Conservation (phyloP, 2,329 filamentous ascomycete species). For the Xylariaceae sp. region DNA sequence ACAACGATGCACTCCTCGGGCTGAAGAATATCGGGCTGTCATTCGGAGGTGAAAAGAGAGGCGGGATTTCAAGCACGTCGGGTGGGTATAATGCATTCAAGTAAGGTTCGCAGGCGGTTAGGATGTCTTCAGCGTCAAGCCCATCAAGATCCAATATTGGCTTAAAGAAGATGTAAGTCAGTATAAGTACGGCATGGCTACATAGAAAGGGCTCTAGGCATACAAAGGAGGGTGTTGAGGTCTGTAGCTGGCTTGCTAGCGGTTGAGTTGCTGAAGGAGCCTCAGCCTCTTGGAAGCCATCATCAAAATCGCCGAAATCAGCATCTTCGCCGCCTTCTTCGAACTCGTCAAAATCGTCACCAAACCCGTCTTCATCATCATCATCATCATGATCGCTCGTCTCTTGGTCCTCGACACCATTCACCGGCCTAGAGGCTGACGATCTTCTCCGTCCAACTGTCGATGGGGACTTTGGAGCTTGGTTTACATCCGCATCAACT, state of each 20-base stretch:
- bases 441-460: constrained; percentile 27
- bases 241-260: constrained; percentile 30
- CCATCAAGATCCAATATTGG: constrained; percentile 63
- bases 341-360: constrained; percentile 58
- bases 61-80: constrained; percentile 46
- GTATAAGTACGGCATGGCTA: constrained; percentile 28
- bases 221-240: constrained; percentile 38
- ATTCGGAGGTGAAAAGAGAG: constrained; percentile 45
- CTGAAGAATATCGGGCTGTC: constrained; percentile 70
- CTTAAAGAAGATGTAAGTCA: constrained; percentile 35
- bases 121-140: constrained; percentile 55
- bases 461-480: constrained; percentile 25
- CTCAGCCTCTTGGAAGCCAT: constrained; percentile 59
- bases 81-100: constrained; percentile 61
- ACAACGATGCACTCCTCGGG: constrained; percentile 81
- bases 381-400: constrained; percentile 31
- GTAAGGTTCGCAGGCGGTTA: constrained; percentile 58
- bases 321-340: constrained; percentile 52
- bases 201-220: constrained; percentile 35
- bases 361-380: constrained; percentile 43
- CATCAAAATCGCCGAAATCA: constrained; percentile 66
- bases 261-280: constrained; percentile 28
- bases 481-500: constrained; percentile 28
- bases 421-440: constrained; percentile 25
- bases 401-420: constrained; percentile 25